phyloP scores from a whole-genome alignment of 2,329 filamentous ascomycete species.

The Sphaerulina vaccinii region DNA sequence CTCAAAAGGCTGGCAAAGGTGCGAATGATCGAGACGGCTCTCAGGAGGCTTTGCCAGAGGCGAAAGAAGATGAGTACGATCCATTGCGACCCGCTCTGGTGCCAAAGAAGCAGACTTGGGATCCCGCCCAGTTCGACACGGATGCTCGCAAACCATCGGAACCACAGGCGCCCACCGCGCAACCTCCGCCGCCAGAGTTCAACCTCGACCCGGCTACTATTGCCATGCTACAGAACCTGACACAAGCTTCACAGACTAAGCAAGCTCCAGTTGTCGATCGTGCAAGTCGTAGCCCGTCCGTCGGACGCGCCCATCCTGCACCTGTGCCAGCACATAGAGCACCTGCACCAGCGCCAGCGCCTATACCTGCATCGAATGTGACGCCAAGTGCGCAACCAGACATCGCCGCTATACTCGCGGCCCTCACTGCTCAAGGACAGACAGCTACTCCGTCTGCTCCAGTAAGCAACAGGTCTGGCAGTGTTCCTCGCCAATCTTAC shows the following conservation, averaged over 20 bases:
- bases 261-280: neutral
- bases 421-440: neutral
- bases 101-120: slow-evolving; percentile 18
- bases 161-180: neutral
- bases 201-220: slow-evolving; percentile 28
- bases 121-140: slow-evolving; percentile 34
- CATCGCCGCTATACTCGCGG: neutral
- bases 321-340: neutral
- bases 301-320: slow-evolving; percentile 20
- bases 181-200: slow-evolving; percentile 3
- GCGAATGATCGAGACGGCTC: slow-evolving; percentile 18
- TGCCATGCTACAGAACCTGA: slow-evolving; percentile 26
- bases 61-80: slow-evolving; percentile 51
- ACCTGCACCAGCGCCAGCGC: neutral
- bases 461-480: neutral
- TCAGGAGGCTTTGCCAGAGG: slow-evolving; percentile 38
- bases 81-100: slow-evolving; percentile 41
- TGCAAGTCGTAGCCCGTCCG: slow-evolving; percentile 25
- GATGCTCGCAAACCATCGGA: slow-evolving; percentile 28
- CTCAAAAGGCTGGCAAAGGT: slow-evolving; percentile 30
- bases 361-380: neutral
- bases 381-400: neutral
- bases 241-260: neutral
- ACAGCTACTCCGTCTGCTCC: neutral
- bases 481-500: neutral